Evolutionary conservation across 768 basidiomycete genomes (phyloP), one percentile per base, ranked within the genome.

Genomic region (Tylopilus sp.): DNA sequence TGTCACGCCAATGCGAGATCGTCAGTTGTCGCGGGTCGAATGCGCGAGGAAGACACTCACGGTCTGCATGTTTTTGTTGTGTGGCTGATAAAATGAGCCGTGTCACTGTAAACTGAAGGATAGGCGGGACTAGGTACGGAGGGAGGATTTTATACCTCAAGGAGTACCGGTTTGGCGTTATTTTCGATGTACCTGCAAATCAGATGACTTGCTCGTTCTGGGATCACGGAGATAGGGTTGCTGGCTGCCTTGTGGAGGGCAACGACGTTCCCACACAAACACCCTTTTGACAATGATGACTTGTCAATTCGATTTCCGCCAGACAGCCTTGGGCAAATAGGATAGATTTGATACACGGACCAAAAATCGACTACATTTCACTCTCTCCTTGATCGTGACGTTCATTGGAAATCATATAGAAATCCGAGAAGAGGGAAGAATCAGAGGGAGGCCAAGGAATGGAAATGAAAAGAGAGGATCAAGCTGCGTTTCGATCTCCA

Each of bases 51-150:
- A 17, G 21, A 40, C 15, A 42, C 61, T 48, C 48, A 63, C 61
- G 13, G 52, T 63, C 43, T 62, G 61, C 61, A 62, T 63, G 42
- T 11, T 56, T 47, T 1, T 52, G 2, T 43, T 3, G 10, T 26
- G 26, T 28, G 23, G 23, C 10, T 53, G 39, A 35, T 35, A 35
- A 17, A 35, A 35, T 6, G 15, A 35, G 33, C 15, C 15, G 31
- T 15, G 12, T 33, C 31, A 15, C 12, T 33, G 31, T 46, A 13
- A 38, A 25, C 20, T 48, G 26, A 46, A 35, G 33, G 5, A 48
- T 17, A 17, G 15, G 12, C 6, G 9, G 2, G 2, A 31, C 18
- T 11, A 4, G 2, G 23, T 6, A 3, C 0, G 15, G 15, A 6
- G 20, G 3, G 5, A 22, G 35, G 17, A 2, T 26, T 55, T 55